Conservation (phyloP, 2,329 filamentous ascomycete species). For the Penicillium sp. region DNA sequence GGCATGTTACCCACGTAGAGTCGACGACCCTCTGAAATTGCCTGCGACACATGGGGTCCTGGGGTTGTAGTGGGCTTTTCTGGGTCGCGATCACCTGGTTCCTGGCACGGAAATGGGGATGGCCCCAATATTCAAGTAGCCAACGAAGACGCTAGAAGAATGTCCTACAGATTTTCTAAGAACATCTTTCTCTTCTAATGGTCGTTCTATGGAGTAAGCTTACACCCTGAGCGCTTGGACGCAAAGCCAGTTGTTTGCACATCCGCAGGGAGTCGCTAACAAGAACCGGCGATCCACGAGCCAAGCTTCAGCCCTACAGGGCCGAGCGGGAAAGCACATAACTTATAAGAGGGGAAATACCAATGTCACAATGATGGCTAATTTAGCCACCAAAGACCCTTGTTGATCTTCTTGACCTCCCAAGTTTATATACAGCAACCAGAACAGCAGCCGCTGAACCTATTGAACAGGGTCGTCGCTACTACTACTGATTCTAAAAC, state of each 20-base stretch:
- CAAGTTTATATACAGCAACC: too few species aligned
- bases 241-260: neutral
- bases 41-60: conserved; percentile 35
- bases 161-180: too few species aligned
- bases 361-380: neutral
- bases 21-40: conserved; percentile 45
- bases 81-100: neutral
- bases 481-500: neutral
- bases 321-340: conserved; percentile 4
- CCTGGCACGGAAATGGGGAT: too few species aligned
- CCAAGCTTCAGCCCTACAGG: conserved; percentile 37
- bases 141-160: too few species aligned
- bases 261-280: neutral
- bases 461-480: too few species aligned
- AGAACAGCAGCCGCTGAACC: neutral
- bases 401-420: too few species aligned
- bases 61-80: conserved; percentile 5
- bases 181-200: too few species aligned
- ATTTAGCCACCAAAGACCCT: neutral
- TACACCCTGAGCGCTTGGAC: neutral
- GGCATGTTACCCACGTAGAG: conserved; percentile 59
- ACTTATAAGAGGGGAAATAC: neutral
- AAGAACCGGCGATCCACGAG: conserved; percentile 16
- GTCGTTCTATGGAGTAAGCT: too few species aligned
- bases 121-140: too few species aligned